Evolutionary conservation across 2,329 filamentous ascomycete species (phyloP).

Genomic region (Xylariaceae sp.): DNA sequence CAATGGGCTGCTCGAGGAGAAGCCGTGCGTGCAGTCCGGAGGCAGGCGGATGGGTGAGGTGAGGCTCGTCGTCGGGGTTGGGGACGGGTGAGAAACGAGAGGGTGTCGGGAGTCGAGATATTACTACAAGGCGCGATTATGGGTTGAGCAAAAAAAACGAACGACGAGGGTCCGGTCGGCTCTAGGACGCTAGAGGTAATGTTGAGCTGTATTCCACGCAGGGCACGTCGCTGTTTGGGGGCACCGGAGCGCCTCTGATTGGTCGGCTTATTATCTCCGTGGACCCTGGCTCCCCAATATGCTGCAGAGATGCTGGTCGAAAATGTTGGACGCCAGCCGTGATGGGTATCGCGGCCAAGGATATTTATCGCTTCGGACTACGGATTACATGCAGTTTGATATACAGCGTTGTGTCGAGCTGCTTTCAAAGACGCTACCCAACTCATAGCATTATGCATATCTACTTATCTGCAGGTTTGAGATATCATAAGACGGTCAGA

Average conservation of each 20-base stretch:
- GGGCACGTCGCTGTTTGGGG: too few species aligned
- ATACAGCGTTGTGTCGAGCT: too few species aligned
- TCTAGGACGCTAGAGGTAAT: conserved; percentile 8
- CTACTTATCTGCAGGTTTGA: too few species aligned
- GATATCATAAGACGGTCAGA: too few species aligned
- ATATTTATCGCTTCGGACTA: background rate
- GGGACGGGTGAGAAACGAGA: background rate
- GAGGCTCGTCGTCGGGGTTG: conserved; percentile 2
- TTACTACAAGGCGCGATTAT: conserved; percentile 16
- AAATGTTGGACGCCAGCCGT: conserved; percentile 2
- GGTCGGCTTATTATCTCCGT: conserved; percentile 22
- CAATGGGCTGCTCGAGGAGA: conserved; percentile 11
- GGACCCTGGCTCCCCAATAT: background rate
- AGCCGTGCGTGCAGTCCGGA: conserved; percentile 22
- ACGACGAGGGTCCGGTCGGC: conserved; percentile 7
- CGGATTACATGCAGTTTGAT: too few species aligned
- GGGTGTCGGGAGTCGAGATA: conserved; percentile 1
- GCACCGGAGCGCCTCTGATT: conserved; percentile 15
- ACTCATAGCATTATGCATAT: too few species aligned
- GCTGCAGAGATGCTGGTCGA: conserved; percentile 18
- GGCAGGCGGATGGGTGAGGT: conserved; percentile 6
- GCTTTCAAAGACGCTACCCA: too few species aligned
- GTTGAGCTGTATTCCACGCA: conserved; percentile 13
- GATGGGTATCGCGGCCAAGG: background rate
- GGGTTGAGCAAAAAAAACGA: conserved; percentile 24